phyloP scores from a whole-genome alignment of 805 yeast species.

The Maudiozyma bulderi region DNA sequence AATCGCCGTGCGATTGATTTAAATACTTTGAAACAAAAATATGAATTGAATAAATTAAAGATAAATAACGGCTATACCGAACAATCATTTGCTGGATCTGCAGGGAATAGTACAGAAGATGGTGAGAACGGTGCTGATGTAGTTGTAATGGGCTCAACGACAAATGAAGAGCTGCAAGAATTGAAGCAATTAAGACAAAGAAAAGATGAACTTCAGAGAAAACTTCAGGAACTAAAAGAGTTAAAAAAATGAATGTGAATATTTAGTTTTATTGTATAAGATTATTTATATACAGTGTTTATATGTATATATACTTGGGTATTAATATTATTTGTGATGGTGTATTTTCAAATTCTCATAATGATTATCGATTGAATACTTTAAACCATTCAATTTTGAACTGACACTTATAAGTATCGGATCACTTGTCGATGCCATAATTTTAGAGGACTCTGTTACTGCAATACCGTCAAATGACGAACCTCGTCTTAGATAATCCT shows the following conservation, averaged over 20 bases:
- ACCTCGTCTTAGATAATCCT: conserved; percentile 51
- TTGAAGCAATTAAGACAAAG: conserved; percentile 18
- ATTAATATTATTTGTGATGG: neutral
- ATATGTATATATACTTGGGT: too few relatives aligned
- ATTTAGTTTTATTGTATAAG: neutral
- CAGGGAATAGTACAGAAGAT: conserved; percentile 4
- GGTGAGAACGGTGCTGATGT: conserved; percentile 15
- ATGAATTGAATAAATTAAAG: conserved; percentile 21
- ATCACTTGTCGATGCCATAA: conserved; percentile 55
- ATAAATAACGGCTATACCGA: conserved; percentile 12
- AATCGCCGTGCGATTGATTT: conserved; percentile 21
- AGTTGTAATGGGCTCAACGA: conserved; percentile 26
- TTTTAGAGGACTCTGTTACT: conserved; percentile 49
- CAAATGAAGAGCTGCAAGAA: conserved; percentile 25
- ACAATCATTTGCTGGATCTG: neutral
- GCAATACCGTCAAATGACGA: conserved; percentile 49
- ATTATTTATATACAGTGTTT: neutral
- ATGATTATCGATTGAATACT: conserved; percentile 16
- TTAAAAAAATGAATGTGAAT: neutral
- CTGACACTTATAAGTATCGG: conserved; percentile 54
- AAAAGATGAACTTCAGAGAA: conserved; percentile 13
- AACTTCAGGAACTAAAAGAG: conserved; percentile 4
- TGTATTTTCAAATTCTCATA: conserved; percentile 2
- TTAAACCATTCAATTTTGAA: conserved; percentile 55
- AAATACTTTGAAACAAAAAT: conserved; percentile 22